Evolutionary conservation across 805 yeast species (phyloP), one percentile per base, ranked within the genome.

Genomic region (Candida sphagnicola): DNA sequence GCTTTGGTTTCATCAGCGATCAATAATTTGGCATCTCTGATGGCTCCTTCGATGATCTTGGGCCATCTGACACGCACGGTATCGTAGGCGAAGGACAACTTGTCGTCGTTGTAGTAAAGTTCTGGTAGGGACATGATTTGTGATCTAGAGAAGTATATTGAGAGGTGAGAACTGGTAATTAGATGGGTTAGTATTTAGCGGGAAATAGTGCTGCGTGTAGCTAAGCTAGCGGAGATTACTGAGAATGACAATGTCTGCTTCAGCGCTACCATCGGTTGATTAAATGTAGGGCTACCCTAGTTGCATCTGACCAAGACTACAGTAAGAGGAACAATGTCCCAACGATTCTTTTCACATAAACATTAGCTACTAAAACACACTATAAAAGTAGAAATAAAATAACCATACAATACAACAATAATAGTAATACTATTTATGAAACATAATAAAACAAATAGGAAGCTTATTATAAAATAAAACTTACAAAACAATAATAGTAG

Each of bases 1-100:
- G 84, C 86, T 47, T 49, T 51, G 14, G 57, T 54, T 15, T 57
- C 56, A 3, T 41, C 29, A 18, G 52, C 45, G n/a, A 53, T 53
- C 19, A 67, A 52, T 14, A 65, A 55, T n/a, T 65, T 46, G 30
- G 82, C 63, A 54, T 90, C 97, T 18, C 71, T 75, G 32, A 86
- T 67, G 14, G 82, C 78, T 15, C 82, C 85, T 19, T 75, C 70
- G 34, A 90, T 54, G 47, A 93, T 87, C 39, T 78, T 78, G 19
- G 95, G 91, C 97, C 98, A 93, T 60, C 99, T 80, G 26, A 70
- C 68, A 45, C 77, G 72, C 8, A 86, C 84, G 0, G 98, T 89
- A 25, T 77, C 70, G 54, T 75, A 80, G 8, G 95, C 98, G 58
- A 93, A 93, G 3, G 96, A 85, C 41, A 72, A 74, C 28, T 69